Evolutionary conservation across 2,329 filamentous ascomycete genomes (phyloP).

Genomic region (Botrytis byssoidea): DNA sequence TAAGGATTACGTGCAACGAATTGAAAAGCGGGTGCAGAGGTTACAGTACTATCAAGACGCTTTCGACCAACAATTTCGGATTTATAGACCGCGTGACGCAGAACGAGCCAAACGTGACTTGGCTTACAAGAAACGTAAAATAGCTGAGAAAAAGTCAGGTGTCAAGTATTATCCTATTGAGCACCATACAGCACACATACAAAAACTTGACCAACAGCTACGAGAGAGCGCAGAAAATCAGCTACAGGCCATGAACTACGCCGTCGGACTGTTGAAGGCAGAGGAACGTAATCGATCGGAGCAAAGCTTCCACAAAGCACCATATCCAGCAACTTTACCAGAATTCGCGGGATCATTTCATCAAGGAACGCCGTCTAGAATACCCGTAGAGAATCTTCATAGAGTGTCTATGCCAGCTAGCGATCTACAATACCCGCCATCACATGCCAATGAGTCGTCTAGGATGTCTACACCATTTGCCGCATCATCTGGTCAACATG

Average conservation of each 20-base stretch:
- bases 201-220: neutral
- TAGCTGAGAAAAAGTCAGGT: neutral
- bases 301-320: too few species aligned
- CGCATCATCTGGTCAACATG: neutral
- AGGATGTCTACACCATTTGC: neutral
- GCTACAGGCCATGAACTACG: neutral
- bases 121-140: slow-evolving; percentile 6
- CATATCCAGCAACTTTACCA: neutral
- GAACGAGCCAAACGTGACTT: neutral
- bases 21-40: neutral
- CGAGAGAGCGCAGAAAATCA: neutral
- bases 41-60: neutral
- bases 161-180: neutral
- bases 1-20: neutral
- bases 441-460: too few species aligned
- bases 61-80: neutral
- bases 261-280: neutral
- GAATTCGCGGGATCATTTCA: neutral
- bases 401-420: neutral
- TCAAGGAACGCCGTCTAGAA: neutral
- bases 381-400: neutral
- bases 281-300: neutral
- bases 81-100: neutral
- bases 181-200: neutral
- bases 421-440: neutral